phyloP scores from a whole-genome alignment of 306 rosid species.

The Neltuma alba region DNA sequence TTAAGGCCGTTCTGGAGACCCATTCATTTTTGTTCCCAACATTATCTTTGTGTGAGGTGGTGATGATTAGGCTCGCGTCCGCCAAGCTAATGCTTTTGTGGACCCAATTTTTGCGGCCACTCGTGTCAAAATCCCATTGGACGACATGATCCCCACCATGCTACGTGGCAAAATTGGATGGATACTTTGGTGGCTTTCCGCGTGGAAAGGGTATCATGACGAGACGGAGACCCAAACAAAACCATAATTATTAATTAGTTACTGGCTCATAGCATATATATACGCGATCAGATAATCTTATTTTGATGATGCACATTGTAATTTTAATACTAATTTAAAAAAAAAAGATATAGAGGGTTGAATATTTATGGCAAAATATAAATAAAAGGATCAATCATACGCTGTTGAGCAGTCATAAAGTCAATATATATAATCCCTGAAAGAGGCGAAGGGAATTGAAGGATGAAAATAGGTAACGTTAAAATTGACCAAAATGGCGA shows the following conservation, averaged over 20 bases:
- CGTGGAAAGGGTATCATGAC: neutral
- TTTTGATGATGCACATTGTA: neutral
- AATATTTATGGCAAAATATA: no score
- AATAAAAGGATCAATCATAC: neutral
- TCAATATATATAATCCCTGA: neutral
- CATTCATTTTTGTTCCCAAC: no score
- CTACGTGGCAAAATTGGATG: neutral
- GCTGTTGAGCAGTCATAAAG: neutral
- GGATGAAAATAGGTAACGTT: neutral
- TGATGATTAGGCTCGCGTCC: neutral
- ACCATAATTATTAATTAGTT: no score
- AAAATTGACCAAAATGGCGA: neutral
- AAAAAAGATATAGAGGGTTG: no score
- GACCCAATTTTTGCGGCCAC: neutral
- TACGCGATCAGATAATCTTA: no score
- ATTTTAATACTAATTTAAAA: no score
- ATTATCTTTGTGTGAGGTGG: no score
- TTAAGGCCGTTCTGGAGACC: no score
- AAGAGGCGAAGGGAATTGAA: neutral
- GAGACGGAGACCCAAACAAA: neutral
- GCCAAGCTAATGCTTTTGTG: constrained; percentile 36
- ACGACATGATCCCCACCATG: neutral
- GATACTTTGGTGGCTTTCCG: neutral
- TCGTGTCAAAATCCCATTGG: constrained; percentile 14
- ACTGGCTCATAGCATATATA: neutral